phyloP scores from a whole-genome alignment of 371 early-diverging fungal species.

The Batkoa obscura region DNA sequence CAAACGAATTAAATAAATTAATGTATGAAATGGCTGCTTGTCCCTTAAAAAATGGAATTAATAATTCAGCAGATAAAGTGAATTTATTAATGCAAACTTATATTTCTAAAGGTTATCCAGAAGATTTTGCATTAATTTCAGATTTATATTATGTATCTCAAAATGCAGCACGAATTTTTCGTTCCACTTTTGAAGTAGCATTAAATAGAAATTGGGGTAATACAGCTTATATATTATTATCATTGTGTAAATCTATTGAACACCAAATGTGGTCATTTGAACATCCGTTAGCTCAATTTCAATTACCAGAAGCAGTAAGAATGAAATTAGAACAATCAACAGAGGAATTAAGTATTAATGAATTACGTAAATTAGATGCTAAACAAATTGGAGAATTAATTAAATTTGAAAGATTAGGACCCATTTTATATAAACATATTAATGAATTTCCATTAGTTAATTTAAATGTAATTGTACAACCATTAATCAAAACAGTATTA shows the following conservation, averaged over 20 bases:
- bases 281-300: constrained; percentile 78
- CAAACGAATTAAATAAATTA: constrained; percentile 51
- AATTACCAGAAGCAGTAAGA: constrained; percentile 49
- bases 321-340: constrained; percentile 44
- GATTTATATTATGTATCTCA: constrained; percentile 86
- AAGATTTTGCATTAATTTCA: constrained; percentile 83
- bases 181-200: constrained; percentile 89
- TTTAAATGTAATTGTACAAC: constrained; percentile 61
- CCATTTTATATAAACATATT: constrained; percentile 43
- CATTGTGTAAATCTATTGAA: constrained; percentile 77
- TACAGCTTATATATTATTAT: constrained; percentile 52
- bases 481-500: constrained; percentile 82
- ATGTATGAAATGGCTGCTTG: constrained; percentile 52
- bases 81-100: constrained; percentile 78
- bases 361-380: constrained; percentile 68
- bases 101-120: constrained; percentile 55
- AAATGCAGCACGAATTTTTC: constrained; percentile 81
- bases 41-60: constrained; percentile 13
- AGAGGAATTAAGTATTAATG: constrained; percentile 34
- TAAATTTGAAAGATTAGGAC: constrained; percentile 57
- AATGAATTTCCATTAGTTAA: constrained; percentile 69
- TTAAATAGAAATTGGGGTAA: constrained; percentile 80
- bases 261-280: constrained; percentile 89
- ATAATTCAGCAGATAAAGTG: constrained; percentile 60
- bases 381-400: constrained; percentile 75